Evolutionary conservation across 257 asterid genomes (phyloP), one percentile per base, ranked within the genome.

Genomic region (Penstemon eatonii): DNA sequence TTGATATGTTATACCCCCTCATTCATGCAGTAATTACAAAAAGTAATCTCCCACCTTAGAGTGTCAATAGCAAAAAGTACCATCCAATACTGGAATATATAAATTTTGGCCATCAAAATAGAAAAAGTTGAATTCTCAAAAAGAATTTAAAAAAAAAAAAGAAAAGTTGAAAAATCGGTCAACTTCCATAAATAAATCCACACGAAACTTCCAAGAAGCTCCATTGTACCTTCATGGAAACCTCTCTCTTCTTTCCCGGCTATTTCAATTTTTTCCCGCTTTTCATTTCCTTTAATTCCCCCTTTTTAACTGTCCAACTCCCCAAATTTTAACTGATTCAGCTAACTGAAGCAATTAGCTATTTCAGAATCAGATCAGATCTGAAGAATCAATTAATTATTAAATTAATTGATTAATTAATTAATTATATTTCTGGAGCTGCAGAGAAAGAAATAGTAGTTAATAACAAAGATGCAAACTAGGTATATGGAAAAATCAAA

Each of bases 181-280:
- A 6, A 3, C 7, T 12, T 8, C 6, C 19, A 6, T 6, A 51
- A 47, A 56, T 15, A 68, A 63, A 7, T 8, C 10, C 6, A 10
- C 1, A 7, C 3, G 70, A 55, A 44, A 18, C 25, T 85, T 79
- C 95, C 5, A 11, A 4, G 91, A 79, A 63, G 44, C 74, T 80
- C 60, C 89, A 19, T n/a, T 3, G 83, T 66, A 75, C 12, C 66
- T 49, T 73, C 81, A 3, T 4, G 36, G 89, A 78, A 80, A 74
- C 67, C 42, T 52, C 86, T 42, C n/a, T 7, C 74, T 6, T 62
- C 46, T 77, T 84, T 89, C 89, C 70, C 82, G 52, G 86, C 80
- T 43, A 76, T 81, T 91, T 89, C 96, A 84, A 83, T 79, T 77
- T 78, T 62, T 87, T 84, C 91, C 85, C 87, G 88, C 88, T 80